Conservation (phyloP, 2,329 filamentous ascomycete species). For the Hawksworthiomyces lignivorus region DNA sequence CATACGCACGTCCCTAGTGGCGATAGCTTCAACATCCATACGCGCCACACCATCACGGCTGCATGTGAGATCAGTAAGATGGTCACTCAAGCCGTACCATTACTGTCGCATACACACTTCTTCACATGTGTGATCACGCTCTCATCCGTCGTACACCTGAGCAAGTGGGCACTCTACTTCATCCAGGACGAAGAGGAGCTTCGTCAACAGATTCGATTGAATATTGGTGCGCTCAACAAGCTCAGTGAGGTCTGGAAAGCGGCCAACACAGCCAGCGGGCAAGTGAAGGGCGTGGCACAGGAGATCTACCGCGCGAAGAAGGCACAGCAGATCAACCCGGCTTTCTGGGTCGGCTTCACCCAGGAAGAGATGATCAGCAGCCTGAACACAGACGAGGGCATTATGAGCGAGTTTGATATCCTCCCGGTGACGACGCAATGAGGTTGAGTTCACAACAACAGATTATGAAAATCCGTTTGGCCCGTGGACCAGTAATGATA, state of each 20-base stretch:
- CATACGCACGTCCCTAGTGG: constrained; percentile 43
- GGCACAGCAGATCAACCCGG: constrained; percentile 43
- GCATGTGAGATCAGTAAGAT: constrained; percentile 71
- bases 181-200: constrained; percentile 57
- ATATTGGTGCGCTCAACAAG: constrained; percentile 66
- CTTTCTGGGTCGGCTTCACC: constrained; percentile 47
- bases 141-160: constrained; percentile 73
- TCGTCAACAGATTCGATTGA: constrained; percentile 69
- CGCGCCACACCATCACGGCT: constrained; percentile 70
- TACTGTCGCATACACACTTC: constrained; percentile 72
- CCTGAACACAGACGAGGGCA: constrained; percentile 49
- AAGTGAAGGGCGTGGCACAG: constrained; percentile 72
- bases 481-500: too few species aligned
- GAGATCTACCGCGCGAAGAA: constrained; percentile 60
- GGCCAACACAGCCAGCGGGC: constrained; percentile 59
- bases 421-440: constrained; percentile 18
- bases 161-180: constrained; percentile 63
- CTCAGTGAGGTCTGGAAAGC: constrained; percentile 66
- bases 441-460: too few species aligned
- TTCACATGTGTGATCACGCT: constrained; percentile 75
- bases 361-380: constrained; percentile 48
- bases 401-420: constrained; percentile 50
- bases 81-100: constrained; percentile 63
- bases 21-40: constrained; percentile 57
- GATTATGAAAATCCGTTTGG: too few species aligned